phyloP scores from a whole-genome alignment of 2,329 filamentous ascomycete species.

The Myriosclerotinia curreyana region DNA sequence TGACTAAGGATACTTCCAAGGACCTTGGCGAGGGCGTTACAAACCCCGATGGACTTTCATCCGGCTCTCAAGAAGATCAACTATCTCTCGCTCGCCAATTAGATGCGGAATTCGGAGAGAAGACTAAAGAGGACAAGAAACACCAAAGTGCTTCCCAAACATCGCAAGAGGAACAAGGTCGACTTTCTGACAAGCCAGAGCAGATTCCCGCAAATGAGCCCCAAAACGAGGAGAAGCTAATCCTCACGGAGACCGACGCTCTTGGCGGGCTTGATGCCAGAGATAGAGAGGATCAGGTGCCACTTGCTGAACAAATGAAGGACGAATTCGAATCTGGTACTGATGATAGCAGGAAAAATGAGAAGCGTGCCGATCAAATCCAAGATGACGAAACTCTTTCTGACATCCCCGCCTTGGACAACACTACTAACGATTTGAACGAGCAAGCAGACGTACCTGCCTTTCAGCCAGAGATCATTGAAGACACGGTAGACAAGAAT shows the following conservation, averaged over 20 bases:
- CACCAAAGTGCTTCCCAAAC: constrained; percentile 1
- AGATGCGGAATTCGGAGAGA: constrained; percentile 32
- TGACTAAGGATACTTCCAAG: constrained; percentile 7
- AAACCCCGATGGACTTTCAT: constrained; percentile 18
- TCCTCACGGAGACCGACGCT: constrained; percentile 10
- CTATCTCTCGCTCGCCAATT: constrained; percentile 25
- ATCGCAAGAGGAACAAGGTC: constrained; percentile 1
- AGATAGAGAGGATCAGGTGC: constrained; percentile 35
- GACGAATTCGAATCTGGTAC: constrained; percentile 35
- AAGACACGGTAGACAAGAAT: neutral
- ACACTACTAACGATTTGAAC: constrained; percentile 24
- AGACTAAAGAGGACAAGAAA: constrained; percentile 32
- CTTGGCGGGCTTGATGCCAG: constrained; percentile 28
- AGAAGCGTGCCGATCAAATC: constrained; percentile 18
- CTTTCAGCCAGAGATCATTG: neutral
- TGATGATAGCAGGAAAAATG: constrained; percentile 43
- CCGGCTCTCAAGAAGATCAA: constrained; percentile 22
- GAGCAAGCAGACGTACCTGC: constrained; percentile 17
- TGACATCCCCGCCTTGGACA: constrained; percentile 20
- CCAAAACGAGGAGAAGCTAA: constrained; percentile 16
- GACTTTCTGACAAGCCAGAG: neutral
- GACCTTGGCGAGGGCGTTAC: constrained; percentile 12
- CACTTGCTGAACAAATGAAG: constrained; percentile 34
- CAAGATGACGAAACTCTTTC: neutral
- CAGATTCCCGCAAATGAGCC: neutral